These are phyloP conservation scores for Fonsecaea multimorphosa DNA, from an alignment of 2,329 filamentous ascomycete species.

Conservation along the genomic window DNA sequence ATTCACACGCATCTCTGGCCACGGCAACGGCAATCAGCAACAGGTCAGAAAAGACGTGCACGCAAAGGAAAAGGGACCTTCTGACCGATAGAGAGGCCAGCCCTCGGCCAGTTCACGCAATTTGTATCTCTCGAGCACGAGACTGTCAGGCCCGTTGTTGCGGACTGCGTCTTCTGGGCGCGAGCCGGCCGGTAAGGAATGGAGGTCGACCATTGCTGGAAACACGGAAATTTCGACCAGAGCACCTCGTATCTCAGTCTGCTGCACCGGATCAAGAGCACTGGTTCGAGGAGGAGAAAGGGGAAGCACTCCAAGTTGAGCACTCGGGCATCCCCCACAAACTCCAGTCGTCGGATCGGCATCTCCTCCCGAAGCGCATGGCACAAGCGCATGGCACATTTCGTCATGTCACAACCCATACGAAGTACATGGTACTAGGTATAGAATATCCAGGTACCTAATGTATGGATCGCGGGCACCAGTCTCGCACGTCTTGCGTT, in stretches of 20 bases:
- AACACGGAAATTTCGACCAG: neutral
- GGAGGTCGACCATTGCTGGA: conserved; percentile 18
- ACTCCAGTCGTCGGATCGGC: neutral
- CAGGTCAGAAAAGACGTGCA: neutral
- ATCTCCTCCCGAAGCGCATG: neutral
- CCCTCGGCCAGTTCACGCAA: conserved; percentile 58
- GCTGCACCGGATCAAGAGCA: neutral
- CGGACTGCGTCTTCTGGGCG: conserved; percentile 40
- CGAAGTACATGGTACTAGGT: too few species aligned
- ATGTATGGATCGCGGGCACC: too few species aligned
- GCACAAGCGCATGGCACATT: neutral
- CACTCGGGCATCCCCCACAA: neutral
- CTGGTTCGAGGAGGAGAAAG: neutral
- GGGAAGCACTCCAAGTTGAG: neutral
- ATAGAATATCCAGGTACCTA: too few species aligned
- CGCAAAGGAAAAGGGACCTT: too few species aligned
- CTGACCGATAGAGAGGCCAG: conserved; percentile 56
- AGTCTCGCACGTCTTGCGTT: too few species aligned
- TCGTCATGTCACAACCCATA: neutral
- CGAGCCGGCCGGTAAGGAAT: conserved; percentile 27
- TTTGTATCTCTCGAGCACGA: conserved; percentile 55
- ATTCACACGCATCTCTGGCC: conserved; percentile 57
- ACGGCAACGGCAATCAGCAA: neutral
- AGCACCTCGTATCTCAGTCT: neutral
- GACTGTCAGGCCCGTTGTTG: conserved; percentile 56